Conservation (phyloP, 2,329 filamentous ascomycete species). For the Neurospora sp. region DNA sequence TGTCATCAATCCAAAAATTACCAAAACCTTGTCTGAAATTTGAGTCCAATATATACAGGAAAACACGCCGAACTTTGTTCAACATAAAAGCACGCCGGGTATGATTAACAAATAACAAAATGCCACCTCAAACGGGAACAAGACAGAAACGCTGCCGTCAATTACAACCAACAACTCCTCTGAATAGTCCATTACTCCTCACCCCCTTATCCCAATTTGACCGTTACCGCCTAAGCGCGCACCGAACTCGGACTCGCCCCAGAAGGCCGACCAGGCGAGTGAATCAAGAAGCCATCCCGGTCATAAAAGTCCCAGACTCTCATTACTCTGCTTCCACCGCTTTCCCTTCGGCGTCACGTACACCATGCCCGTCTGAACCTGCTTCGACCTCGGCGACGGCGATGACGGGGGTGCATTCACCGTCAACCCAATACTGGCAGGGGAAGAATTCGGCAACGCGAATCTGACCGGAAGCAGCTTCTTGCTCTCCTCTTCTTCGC, state of each 20-base stretch:
- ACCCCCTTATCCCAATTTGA: neutral
- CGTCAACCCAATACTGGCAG: neutral
- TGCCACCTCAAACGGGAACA: neutral
- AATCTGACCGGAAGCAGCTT: neutral
- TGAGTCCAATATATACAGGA: neutral
- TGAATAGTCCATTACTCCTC: neutral
- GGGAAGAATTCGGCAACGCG: neutral
- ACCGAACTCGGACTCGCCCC: constrained; percentile 5
- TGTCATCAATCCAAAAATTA: neutral
- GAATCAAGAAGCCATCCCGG: constrained; percentile 34
- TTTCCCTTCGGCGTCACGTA: neutral
- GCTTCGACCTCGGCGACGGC: neutral
- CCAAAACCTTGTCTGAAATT: neutral
- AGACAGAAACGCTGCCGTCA: neutral
- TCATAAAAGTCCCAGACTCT: constrained; percentile 35
- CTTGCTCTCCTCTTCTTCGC: neutral
- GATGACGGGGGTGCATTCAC: neutral
- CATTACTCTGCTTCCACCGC: constrained; percentile 19
- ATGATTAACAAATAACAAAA: neutral
- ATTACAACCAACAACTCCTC: neutral
- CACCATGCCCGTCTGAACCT: neutral
- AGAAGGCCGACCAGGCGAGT: constrained; percentile 27
- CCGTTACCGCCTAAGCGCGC: neutral
- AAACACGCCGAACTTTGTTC: neutral
- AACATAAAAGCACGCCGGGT: neutral